Percentiles rank a stretch among this genome's conserved stretches.
Evolutionary conservation across 2,329 filamentous ascomycete genomes (phyloP).

Genomic region (Conoideocrella luteorostrata): DNA sequence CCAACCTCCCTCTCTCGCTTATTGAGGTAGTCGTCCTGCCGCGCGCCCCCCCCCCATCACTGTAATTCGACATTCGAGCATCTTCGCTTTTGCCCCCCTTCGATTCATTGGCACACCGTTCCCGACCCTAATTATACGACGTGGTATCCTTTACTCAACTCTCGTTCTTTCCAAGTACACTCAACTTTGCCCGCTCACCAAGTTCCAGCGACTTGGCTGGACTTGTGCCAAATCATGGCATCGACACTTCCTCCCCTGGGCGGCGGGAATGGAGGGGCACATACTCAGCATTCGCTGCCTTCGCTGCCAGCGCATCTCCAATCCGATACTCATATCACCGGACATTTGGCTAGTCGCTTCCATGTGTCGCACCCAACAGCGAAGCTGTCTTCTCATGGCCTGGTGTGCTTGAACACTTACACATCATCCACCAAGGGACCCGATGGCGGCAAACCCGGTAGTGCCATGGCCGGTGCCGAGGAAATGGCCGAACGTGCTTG

Average conservation of each 20-base stretch:
- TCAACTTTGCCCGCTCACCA: neutral
- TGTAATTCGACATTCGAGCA: neutral
- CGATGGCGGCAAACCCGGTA: conserved; percentile 87
- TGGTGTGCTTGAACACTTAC: conserved; percentile 92
- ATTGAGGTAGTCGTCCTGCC: neutral
- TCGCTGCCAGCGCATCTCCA: conserved; percentile 79
- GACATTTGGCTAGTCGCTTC: conserved; percentile 81
- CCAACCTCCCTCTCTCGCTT: neutral
- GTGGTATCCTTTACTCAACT: neutral
- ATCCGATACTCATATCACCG: conserved; percentile 71
- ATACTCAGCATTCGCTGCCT: conserved; percentile 80
- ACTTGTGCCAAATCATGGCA: conserved; percentile 48
- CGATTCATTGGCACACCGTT: neutral
- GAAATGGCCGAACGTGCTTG: conserved; percentile 85
- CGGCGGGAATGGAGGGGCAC: conserved; percentile 51
- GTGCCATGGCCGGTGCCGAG: conserved; percentile 86
- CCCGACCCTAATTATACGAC: neutral
- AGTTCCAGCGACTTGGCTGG: conserved; percentile 1
- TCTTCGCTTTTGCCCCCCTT: neutral
- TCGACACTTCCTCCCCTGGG: conserved; percentile 48
- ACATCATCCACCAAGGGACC: conserved; percentile 80
- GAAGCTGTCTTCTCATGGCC: conserved; percentile 80
- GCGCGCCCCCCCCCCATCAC: neutral
- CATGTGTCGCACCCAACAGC: conserved; percentile 87
- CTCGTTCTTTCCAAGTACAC: neutral